Base-by-base conservation (phyloP, 345 rosid genomes). In the Cardiospermum halicacabum region DNA sequence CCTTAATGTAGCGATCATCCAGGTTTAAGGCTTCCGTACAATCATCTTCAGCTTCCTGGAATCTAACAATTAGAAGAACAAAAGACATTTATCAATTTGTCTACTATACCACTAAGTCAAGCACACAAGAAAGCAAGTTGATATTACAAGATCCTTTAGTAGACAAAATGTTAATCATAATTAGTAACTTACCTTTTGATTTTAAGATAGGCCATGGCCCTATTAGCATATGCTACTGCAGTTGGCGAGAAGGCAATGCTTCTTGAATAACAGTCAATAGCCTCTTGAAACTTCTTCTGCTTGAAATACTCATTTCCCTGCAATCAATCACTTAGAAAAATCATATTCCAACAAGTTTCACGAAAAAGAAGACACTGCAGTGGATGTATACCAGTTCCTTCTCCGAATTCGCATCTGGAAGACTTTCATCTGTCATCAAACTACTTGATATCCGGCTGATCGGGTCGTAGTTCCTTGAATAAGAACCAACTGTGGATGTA, bases 151-250 rank as follows among this genome's bases (percentile, higher is more conserved):
- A 24, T 18, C 26, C 53, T 53, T 37, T 37, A 31, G 36, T 6
- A 50, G 34, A 5, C n/a, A 43, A 28, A 28, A 15, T n/a, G 30
- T 56, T 57, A 9, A 15, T 32, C 0, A 13, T 2, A 13, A 1
- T 31, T 19, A 19, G 13, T 2, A n/a, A 47, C 76, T 62, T 75
- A 74, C 95, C 87, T 88, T 80, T 56, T 85, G 73, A 88, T 74
- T 75, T 88, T 94, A 71, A 94, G 91, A 72, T 85, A 91, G 67
- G 96, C 87, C 95, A 94, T 94, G 10, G 92, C 99, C 36, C 96
- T 79, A 73, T 91, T 93, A 11, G 99, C 97, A 82, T 79, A 84
- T 62, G 95, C 81, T 10, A 94, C 89, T 10, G 95, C 91, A 28
- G 91, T 82, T 32, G 97, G 96, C 15, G 91, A 84, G 47, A 94